A percentile compares a stretch with the other conserved stretches of the same genome.
Conservation (phyloP, 805 yeast species). For the Nakazawaea anatomiae region DNA sequence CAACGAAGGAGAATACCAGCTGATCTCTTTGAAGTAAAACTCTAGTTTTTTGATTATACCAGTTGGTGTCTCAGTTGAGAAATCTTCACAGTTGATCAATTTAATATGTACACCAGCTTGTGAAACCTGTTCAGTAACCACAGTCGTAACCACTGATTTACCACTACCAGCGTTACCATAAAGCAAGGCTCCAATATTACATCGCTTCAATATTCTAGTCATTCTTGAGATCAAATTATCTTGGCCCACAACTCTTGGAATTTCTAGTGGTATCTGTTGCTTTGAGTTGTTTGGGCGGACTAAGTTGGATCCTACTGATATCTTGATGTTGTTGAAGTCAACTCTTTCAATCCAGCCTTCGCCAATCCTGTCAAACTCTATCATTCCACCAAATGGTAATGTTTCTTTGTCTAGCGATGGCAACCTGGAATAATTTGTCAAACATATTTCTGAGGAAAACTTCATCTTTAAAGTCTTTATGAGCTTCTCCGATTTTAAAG, state of each 20-base stretch:
- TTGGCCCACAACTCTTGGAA: conserved; percentile 48
- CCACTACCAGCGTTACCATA: conserved; percentile 83
- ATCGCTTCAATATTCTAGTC: conserved; percentile 33
- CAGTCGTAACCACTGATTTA: conserved; percentile 51
- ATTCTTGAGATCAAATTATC: conserved; percentile 37
- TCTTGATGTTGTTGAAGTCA: conserved; percentile 25
- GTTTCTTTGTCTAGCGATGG: conserved; percentile 38
- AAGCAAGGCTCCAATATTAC: conserved; percentile 51
- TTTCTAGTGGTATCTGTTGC: background rate
- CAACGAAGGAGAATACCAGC: conserved; percentile 75
- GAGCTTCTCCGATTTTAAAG: conserved; percentile 17
- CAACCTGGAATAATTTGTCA: conserved; percentile 46
- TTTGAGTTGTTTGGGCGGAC: conserved; percentile 24
- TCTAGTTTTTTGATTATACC: conserved; percentile 37
- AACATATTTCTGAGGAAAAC: conserved; percentile 22
- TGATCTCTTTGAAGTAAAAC: conserved; percentile 36
- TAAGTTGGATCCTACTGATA: conserved; percentile 48
- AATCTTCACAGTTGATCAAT: conserved; percentile 45
- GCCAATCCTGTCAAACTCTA: conserved; percentile 40
- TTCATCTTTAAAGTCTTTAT: conserved; percentile 11
- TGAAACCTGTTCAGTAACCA: conserved; percentile 31
- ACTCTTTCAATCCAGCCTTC: conserved; percentile 42
- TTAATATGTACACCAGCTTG: conserved; percentile 41
- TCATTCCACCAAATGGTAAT: conserved; percentile 55
- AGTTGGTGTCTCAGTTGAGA: conserved; percentile 53